A percentile compares a stretch with the other conserved stretches of the same genome.
Evolutionary conservation across 2,329 filamentous ascomycete genomes (phyloP).

Genomic region (Lojkania enalia): DNA sequence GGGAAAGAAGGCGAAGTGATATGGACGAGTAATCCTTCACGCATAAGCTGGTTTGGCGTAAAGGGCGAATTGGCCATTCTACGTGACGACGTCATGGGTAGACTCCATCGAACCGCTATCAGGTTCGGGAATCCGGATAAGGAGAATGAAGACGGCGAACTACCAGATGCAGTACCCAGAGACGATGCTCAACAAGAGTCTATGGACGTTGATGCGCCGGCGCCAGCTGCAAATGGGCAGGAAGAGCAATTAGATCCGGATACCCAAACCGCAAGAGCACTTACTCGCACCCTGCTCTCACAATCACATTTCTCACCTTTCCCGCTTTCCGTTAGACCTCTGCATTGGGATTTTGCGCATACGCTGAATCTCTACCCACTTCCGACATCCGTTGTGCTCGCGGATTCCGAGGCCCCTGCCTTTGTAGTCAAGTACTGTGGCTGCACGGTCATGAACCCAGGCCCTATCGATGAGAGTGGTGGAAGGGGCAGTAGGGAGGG

Average conservation of each 20-base stretch:
- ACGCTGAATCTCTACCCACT: conserved; percentile 83
- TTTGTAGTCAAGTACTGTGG: conserved; percentile 93
- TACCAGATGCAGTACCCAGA: conserved; percentile 21
- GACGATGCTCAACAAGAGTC: conserved; percentile 15
- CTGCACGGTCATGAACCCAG: conserved; percentile 94
- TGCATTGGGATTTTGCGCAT: conserved; percentile 85
- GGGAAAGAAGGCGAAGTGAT: conserved; percentile 69
- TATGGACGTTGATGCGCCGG: conserved; percentile 53
- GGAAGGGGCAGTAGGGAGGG: conserved; percentile 69
- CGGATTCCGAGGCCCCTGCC: conserved; percentile 77
- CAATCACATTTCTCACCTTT: conserved; percentile 91
- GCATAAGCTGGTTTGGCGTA: conserved; percentile 83
- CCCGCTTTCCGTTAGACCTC: conserved; percentile 73
- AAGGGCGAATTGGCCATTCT: conserved; percentile 86
- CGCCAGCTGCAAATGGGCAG: conserved; percentile 11
- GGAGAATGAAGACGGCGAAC: conserved; percentile 35
- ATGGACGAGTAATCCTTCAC: conserved; percentile 86
- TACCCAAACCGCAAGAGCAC: conserved; percentile 64
- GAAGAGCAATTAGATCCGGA: conserved; percentile 30
- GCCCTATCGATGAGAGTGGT: conserved; percentile 63
- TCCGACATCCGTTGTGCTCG: conserved; percentile 79
- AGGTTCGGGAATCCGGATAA: conserved; percentile 61
- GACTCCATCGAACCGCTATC: conserved; percentile 76
- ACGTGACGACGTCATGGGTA: conserved; percentile 80
- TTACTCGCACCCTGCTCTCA: conserved; percentile 90